These are phyloP conservation scores for Phytophthora ohioensis DNA, from an alignment of 352 stramenopile genomes.

Conservation along the genomic window DNA sequence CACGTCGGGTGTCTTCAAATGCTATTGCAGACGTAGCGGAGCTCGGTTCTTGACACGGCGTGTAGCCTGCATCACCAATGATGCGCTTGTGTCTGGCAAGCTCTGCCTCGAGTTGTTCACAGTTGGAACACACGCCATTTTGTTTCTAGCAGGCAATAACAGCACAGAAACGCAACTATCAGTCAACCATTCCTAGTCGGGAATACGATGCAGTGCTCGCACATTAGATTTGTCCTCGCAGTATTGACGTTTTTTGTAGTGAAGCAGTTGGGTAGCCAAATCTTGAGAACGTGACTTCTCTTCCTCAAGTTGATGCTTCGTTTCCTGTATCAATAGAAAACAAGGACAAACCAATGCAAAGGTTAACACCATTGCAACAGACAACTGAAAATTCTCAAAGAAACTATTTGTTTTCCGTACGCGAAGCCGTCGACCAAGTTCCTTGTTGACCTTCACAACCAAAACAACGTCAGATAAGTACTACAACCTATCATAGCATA, in stretches of 20 bases:
- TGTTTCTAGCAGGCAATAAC: constrained; percentile 15
- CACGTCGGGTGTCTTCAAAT: background rate
- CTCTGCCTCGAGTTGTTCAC: constrained; percentile 26
- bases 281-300: constrained; percentile 49
- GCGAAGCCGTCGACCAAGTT: constrained; percentile 67
- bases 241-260: constrained; percentile 30
- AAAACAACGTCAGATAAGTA: constrained; percentile 3
- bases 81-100: constrained; percentile 16
- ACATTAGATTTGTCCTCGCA: constrained; percentile 20
- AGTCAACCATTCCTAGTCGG: background rate
- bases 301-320: constrained; percentile 56
- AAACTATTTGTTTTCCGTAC: constrained; percentile 39
- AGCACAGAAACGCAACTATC: background rate
- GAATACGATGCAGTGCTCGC: background rate
- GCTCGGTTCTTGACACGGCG: background rate
- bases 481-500: too few relatives aligned
- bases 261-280: constrained; percentile 42
- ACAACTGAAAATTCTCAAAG: background rate
- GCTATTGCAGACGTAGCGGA: constrained; percentile 3
- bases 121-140: constrained; percentile 32
- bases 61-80: constrained; percentile 3
- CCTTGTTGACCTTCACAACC: constrained; percentile 70
- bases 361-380: too few relatives aligned
- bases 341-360: background rate
- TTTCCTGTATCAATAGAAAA: constrained; percentile 39